Conservation (phyloP, 495 filamentous ascomycete species). For the Chaetomium tenue region DNA sequence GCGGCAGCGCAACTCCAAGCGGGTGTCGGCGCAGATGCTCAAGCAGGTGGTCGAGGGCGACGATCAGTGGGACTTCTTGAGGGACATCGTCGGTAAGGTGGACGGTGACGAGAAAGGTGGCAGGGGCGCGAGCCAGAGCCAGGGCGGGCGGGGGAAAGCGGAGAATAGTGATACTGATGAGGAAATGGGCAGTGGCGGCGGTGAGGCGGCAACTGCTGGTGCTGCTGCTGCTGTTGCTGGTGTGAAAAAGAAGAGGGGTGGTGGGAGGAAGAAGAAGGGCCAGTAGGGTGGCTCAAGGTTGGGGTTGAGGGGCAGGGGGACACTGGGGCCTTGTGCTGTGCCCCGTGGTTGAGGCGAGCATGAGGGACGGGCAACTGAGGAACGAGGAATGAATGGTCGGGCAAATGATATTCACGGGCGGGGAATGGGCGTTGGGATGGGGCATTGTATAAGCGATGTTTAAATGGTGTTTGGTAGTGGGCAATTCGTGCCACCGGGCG, state of each 20-base stretch:
- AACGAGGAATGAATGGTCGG: neutral
- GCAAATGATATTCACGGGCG: slow-evolving; percentile 6
- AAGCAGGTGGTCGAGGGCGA: slow-evolving; percentile 84
- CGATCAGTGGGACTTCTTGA: slow-evolving; percentile 88
- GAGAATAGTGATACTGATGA: slow-evolving; percentile 48
- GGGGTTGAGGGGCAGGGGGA: neutral
- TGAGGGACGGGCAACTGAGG: neutral
- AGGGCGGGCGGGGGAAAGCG: slow-evolving; percentile 31
- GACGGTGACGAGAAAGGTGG: slow-evolving; percentile 59
- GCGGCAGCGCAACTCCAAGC: slow-evolving; percentile 75
- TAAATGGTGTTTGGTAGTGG: neutral
- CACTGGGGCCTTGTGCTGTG: neutral
- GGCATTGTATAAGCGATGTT: slow-evolving; percentile 1
- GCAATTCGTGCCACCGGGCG: neutral
- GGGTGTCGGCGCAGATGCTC: slow-evolving; percentile 83
- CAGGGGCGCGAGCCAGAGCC: slow-evolving; percentile 23
- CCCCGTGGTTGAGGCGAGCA: no score
- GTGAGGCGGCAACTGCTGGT: neutral
- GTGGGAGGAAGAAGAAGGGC: slow-evolving; percentile 47
- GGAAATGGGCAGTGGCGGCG: slow-evolving; percentile 3
- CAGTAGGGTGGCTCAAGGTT: neutral
- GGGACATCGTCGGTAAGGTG: slow-evolving; percentile 85
- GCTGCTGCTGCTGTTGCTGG: slow-evolving; percentile 37
- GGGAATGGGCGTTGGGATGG: slow-evolving; percentile 4
- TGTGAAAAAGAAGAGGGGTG: slow-evolving; percentile 45